These are phyloP conservation scores for Staphylotrichum longicolle DNA, from an alignment of 495 filamentous ascomycete species.

Conservation along the genomic window DNA sequence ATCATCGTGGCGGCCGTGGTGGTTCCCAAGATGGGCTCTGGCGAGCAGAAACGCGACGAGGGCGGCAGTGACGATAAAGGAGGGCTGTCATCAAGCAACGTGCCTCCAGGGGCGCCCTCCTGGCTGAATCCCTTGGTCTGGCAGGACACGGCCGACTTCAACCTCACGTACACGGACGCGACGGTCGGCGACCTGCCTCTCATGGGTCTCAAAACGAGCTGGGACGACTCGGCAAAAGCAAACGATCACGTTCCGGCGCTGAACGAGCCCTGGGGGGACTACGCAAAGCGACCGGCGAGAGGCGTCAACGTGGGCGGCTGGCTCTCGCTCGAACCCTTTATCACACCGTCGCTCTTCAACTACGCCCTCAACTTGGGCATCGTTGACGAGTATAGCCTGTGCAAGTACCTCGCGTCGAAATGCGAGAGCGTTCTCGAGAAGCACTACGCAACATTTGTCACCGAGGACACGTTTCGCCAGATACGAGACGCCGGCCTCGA, in stretches of 20 bases:
- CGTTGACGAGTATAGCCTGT: conserved; percentile 86
- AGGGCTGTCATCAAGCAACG: conserved; percentile 59
- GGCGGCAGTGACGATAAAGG: conserved; percentile 33
- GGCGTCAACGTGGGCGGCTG: conserved; percentile 95
- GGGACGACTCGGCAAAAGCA: conserved; percentile 77
- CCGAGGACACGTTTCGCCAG: conserved; percentile 74
- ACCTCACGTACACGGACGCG: conserved; percentile 85
- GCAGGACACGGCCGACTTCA: conserved; percentile 90
- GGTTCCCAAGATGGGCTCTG: conserved; percentile 54
- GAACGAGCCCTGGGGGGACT: conserved; percentile 68
- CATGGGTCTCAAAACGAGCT: conserved; percentile 85
- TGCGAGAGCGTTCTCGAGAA: conserved; percentile 69
- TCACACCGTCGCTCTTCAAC: conserved; percentile 86
- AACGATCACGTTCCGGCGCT: conserved; percentile 80
- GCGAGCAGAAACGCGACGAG: conserved; percentile 16
- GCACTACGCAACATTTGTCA: conserved; percentile 88
- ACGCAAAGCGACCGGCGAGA: conserved; percentile 73
- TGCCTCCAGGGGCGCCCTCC: conserved; percentile 69
- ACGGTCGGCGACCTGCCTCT: conserved; percentile 81
- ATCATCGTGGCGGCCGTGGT: conserved; percentile 72
- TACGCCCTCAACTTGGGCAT: conserved; percentile 63
- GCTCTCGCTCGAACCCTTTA: conserved; percentile 92
- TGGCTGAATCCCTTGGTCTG: conserved; percentile 89
- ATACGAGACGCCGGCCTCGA: conserved; percentile 89
- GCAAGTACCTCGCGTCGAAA: conserved; percentile 60